Evolutionary conservation across 768 basidiomycete species (phyloP), one percentile per base, ranked within the genome.

Genomic region (Mrakia hoshinonis): DNA sequence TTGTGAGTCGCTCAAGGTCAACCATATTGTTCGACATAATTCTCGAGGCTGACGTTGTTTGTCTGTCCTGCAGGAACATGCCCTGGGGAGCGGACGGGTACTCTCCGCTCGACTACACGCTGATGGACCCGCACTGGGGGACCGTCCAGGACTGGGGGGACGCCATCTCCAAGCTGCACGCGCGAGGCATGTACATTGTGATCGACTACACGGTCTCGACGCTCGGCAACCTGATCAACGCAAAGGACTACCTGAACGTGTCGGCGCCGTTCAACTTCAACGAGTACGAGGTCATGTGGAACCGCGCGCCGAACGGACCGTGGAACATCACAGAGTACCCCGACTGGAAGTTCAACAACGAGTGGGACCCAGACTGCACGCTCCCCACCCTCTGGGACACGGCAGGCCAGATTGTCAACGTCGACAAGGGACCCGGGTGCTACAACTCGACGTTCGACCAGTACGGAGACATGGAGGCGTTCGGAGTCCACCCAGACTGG

Each of bases 401-500:
- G 54, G 85, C 88, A 72, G 93, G 89, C 22, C 83, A 47, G 51
- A 81, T 85, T 61, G 81, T 89, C 75, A 79, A 81, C 70, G 80
- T 84, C 13, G 79, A 85, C 26, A 80, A 86, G 67, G 58, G 58
- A 9, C 80, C 83, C 64, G 93, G 92, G 24, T 96, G 93, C 79
- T 81, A 87, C 73, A 78, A 80, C 22, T 91, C 90, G 22, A 90
- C 92, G 70, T 94, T 95, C 75, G 93, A 95, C 80, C 92, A 94
- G 73, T 96, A 89, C 75, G 93, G 93, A 74, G 93, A 96, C 80
- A 91, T 92, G 86, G 93, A 96, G 79, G 93, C 93, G 73, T 95
- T 95, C 78, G 93, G 93, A 87, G 92, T 96, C 36, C 90, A 73
- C 31, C 36, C 3, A 34, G 58, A 36, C 36, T 20, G 43, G 43